Evolutionary conservation across 108 stramenopile species (phyloP).

Genomic region (Skeletonema menzelii): DNA sequence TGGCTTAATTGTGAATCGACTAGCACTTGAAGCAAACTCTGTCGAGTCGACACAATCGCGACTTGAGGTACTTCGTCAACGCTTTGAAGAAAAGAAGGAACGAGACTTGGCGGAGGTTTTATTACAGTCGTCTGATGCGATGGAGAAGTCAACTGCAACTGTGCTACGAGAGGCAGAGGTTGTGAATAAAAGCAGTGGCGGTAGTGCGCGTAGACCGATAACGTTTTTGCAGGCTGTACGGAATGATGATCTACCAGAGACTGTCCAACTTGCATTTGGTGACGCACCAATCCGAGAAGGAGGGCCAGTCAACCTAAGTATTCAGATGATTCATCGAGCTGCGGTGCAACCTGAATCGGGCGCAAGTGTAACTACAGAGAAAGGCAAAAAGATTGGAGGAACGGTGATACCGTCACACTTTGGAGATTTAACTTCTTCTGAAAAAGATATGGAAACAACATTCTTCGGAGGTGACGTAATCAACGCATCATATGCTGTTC

Average conservation of each 20-base stretch:
- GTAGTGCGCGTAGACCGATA: slow-evolving; percentile 23
- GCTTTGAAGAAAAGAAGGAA: slow-evolving; percentile 29
- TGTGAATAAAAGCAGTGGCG: neutral
- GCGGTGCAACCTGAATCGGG: neutral
- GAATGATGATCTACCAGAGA: slow-evolving; percentile 41
- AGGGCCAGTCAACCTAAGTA: slow-evolving; percentile 75
- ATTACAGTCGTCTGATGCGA: slow-evolving; percentile 25
- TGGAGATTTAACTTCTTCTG: slow-evolving; percentile 24
- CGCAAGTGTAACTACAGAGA: neutral
- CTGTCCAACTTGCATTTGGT: slow-evolving; percentile 60
- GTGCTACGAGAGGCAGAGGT: neutral
- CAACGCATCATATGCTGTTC: slow-evolving; percentile 65
- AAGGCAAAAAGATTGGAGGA: slow-evolving; percentile 52
- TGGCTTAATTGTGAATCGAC: slow-evolving; percentile 79
- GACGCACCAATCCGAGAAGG: slow-evolving; percentile 66
- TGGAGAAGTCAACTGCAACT: neutral
- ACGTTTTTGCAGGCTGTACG: slow-evolving; percentile 21
- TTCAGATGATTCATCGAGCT: slow-evolving; percentile 75
- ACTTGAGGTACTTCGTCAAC: slow-evolving; percentile 27
- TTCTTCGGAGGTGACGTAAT: slow-evolving; percentile 72
- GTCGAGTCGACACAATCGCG: slow-evolving; percentile 19
- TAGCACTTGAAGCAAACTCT: slow-evolving; percentile 43
- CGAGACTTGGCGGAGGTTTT: slow-evolving; percentile 21
- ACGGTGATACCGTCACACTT: slow-evolving; percentile 43
- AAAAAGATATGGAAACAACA: slow-evolving; percentile 35